Evolutionary conservation across 495 filamentous ascomycete species (phyloP), one percentile per base, ranked within the genome.

Genomic region (Lepraria neglecta): DNA sequence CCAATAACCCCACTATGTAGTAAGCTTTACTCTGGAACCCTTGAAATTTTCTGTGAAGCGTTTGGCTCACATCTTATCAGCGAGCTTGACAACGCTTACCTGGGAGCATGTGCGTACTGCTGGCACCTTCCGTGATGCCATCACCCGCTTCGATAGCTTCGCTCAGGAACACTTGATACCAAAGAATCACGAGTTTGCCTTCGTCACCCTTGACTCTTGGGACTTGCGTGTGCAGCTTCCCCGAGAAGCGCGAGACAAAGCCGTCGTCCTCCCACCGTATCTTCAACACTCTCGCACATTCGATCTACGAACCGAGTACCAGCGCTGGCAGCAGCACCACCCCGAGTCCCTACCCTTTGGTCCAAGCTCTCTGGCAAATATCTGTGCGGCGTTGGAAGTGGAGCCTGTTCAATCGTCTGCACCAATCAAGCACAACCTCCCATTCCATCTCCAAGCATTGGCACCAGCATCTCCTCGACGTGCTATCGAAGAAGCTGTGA

Each of bases 91-190:
- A 30, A 98, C 94, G 60, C 79, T 98, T 66, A 97, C 94, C 44
- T 97, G 95, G 95, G 94, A 98, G 74, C 91, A 98, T 75, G 95
- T 97, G 68, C 88, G 95, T 69, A 90, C 90, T 63, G 92, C 95
- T 67, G 94, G 94, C 56, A 89, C 90, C 57, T 98, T 98, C 82
- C 85, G 92, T 62, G 94, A 97, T 77, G 94, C 94, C 51, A 86
- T 98, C 78, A 91, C 87, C 73, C 89, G 89, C 56, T 95, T 98
- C 74, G 92, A 97, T 73, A 78, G 84, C 62, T 98, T 96, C 70
- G 91, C 90, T 64, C 84, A 87, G 64, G 91, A 97, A 75, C 87
- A 95, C 70, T 77, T 98, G 60, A 82, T 88, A 35, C 80, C 78
- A 55, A 88, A 94, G 68, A 90, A 92, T 66, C 81, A 92, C 69